Percentiles rank a stretch among this genome's conserved stretches.
These are phyloP conservation scores for Eragrostis tef DNA, from an alignment of 202 grass and related monocot species.

Conservation along the genomic window DNA sequence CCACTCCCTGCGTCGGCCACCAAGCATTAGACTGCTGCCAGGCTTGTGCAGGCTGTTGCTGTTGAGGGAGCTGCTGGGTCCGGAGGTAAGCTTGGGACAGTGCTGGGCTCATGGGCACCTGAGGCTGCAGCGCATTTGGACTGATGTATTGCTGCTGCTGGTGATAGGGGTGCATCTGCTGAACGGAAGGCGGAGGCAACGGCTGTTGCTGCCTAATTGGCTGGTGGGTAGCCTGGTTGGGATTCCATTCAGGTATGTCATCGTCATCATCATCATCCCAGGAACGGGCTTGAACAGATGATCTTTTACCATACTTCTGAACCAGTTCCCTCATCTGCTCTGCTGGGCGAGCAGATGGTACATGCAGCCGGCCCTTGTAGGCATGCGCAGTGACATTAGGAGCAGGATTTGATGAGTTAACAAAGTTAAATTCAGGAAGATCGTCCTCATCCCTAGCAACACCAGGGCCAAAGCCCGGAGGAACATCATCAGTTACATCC, in stretches of 20 bases:
- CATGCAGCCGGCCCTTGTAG: slow-evolving; percentile 53
- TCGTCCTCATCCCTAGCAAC: slow-evolving; percentile 66
- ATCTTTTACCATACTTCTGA: slow-evolving; percentile 75
- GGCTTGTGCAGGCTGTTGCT: slow-evolving; percentile 46
- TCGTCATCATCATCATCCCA: slow-evolving; percentile 75
- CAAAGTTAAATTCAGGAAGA: slow-evolving; percentile 75
- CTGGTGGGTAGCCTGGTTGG: too few relatives aligned
- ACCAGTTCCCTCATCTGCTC: slow-evolving; percentile 67
- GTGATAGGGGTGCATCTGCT: slow-evolving; percentile 50
- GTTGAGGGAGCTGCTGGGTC: slow-evolving; percentile 50
- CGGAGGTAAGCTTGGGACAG: slow-evolving; percentile 40
- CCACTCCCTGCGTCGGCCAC: slow-evolving; percentile 27
- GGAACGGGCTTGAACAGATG: slow-evolving; percentile 41
- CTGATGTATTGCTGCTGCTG: slow-evolving; percentile 46
- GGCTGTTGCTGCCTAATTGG: slow-evolving; percentile 49
- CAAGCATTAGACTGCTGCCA: slow-evolving; percentile 45
- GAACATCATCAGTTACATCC: slow-evolving; percentile 80
- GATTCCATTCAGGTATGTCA: slow-evolving; percentile 94
- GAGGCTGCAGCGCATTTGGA: slow-evolving; percentile 50
- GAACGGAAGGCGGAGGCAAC: slow-evolving; percentile 45
- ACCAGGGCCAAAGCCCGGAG: slow-evolving; percentile 87
- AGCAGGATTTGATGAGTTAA: slow-evolving; percentile 56
- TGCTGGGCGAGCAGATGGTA: slow-evolving; percentile 51
- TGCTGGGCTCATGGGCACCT: slow-evolving; percentile 15
- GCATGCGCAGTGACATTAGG: slow-evolving; percentile 59